phyloP scores from a whole-genome alignment of 805 yeast species.

The Suhomyces vadensis region DNA sequence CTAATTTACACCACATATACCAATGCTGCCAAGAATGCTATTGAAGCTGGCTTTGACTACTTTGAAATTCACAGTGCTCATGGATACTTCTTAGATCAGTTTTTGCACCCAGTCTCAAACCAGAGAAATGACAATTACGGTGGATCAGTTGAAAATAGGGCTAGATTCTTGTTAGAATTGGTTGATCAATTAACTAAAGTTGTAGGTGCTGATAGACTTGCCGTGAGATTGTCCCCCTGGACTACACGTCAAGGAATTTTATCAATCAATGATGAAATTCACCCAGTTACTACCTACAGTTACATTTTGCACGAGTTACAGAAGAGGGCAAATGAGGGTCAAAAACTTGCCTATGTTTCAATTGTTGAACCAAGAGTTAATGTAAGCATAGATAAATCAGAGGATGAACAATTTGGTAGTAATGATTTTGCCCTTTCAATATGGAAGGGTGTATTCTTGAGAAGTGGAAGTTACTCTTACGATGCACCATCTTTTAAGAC shows the following conservation, averaged over 20 bases:
- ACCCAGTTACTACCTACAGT: conserved; percentile 39
- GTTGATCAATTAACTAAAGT: conserved; percentile 30
- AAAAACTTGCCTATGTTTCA: conserved; percentile 33
- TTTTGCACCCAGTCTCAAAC: conserved; percentile 37
- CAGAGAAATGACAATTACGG: conserved; percentile 47
- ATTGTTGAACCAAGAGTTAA: conserved; percentile 39
- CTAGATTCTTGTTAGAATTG: conserved; percentile 44
- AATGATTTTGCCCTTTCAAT: conserved; percentile 21
- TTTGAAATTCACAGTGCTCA: conserved; percentile 45
- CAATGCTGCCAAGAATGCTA: conserved; percentile 25
- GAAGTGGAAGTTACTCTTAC: conserved; percentile 23
- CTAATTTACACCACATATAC: conserved; percentile 22
- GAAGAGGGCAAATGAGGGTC: conserved; percentile 24
- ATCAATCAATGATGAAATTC: conserved; percentile 27
- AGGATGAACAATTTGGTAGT: conserved; percentile 17
- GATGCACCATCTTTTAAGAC: conserved; percentile 23
- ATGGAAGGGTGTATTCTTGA: conserved; percentile 34
- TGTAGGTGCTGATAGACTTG: background rate
- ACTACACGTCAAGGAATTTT: conserved; percentile 31
- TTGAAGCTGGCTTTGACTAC: conserved; percentile 42
- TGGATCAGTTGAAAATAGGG: conserved; percentile 45
- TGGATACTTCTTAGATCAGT: conserved; percentile 42
- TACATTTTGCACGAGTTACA: conserved; percentile 44
- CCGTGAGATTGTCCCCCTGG: conserved; percentile 38
- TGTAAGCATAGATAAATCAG: no score